phyloP scores from a whole-genome alignment of 805 yeast genomes.

The Candida adriatica region DNA sequence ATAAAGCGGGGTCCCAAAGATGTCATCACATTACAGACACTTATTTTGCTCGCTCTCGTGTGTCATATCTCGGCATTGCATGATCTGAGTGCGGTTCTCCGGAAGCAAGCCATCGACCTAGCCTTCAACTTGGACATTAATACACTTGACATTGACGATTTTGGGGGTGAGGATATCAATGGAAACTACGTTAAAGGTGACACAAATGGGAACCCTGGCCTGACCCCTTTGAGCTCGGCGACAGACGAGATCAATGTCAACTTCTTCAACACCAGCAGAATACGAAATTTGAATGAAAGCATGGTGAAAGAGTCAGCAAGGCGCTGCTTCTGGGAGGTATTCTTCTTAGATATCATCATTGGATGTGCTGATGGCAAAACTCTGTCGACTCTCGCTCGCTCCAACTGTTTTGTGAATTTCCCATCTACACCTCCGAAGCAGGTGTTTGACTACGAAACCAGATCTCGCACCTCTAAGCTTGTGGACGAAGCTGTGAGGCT shows the following conservation, averaged over 20 bases:
- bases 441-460: slow-evolving; percentile 39
- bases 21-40: slow-evolving; percentile 35
- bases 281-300: slow-evolving; percentile 14
- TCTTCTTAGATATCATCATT: slow-evolving; percentile 43
- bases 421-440: slow-evolving; percentile 31
- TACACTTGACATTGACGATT: slow-evolving; percentile 28
- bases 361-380: slow-evolving; percentile 49
- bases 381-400: slow-evolving; percentile 31
- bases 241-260: slow-evolving; percentile 20
- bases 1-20: slow-evolving; percentile 29
- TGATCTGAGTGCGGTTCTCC: slow-evolving; percentile 34
- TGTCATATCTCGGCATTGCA: slow-evolving; percentile 48
- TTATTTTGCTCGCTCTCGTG: slow-evolving; percentile 34
- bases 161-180: slow-evolving; percentile 20
- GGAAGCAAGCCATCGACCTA: slow-evolving; percentile 35
- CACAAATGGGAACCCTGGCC: slow-evolving; percentile 8
- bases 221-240: slow-evolving; percentile 11
- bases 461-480: slow-evolving; percentile 40
- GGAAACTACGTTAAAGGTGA: slow-evolving; percentile 10
- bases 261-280: slow-evolving; percentile 19
- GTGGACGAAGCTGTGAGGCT: slow-evolving; percentile 43
- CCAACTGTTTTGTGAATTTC: slow-evolving; percentile 30
- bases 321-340: slow-evolving; percentile 45
- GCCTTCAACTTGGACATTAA: slow-evolving; percentile 32
- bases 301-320: slow-evolving; percentile 28